phyloP scores from a whole-genome alignment of 2,329 filamentous ascomycete genomes.

The Pseudogymnoascus sp. region DNA sequence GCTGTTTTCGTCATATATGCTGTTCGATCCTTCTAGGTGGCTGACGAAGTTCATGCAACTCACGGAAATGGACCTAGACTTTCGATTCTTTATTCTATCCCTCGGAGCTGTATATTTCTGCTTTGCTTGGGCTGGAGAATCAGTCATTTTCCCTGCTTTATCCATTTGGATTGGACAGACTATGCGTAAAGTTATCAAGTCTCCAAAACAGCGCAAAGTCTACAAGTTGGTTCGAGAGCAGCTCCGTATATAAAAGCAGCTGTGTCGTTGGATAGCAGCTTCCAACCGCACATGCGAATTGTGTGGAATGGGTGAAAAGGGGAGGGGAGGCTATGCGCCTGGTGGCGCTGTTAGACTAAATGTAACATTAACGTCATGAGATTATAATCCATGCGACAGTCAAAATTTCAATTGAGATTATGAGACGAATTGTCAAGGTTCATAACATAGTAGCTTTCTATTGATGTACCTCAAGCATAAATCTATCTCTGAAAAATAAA shows the following conservation, averaged over 20 bases:
- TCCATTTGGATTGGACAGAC: conserved; percentile 57
- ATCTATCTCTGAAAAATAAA: not conserved
- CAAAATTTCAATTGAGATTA: not conserved
- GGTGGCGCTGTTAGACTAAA: not conserved
- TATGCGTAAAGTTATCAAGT: conserved; percentile 48
- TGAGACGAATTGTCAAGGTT: not conserved
- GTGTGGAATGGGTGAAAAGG: not conserved
- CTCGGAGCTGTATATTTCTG: conserved; percentile 63
- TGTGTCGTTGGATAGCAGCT: not conserved
- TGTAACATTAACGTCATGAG: not conserved
- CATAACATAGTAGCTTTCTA: not conserved
- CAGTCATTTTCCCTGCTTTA: conserved; percentile 57
- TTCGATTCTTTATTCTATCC: conserved; percentile 62
- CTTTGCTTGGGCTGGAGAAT: conserved; percentile 63
- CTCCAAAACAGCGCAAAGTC: conserved; percentile 69
- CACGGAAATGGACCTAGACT: conserved; percentile 63
- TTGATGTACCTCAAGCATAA: not conserved
- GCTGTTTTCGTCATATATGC: conserved; percentile 66
- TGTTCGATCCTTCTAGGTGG: conserved; percentile 63
- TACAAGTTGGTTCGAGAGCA: conserved; percentile 75
- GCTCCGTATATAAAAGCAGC: conserved; percentile 35
- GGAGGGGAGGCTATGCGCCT: not conserved
- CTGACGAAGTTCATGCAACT: conserved; percentile 74
- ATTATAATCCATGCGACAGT: not conserved
- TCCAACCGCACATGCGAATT: not conserved